These are phyloP conservation scores for Tetracladium maxilliforme DNA, from an alignment of 2,329 filamentous ascomycete species.

Conservation along the genomic window DNA sequence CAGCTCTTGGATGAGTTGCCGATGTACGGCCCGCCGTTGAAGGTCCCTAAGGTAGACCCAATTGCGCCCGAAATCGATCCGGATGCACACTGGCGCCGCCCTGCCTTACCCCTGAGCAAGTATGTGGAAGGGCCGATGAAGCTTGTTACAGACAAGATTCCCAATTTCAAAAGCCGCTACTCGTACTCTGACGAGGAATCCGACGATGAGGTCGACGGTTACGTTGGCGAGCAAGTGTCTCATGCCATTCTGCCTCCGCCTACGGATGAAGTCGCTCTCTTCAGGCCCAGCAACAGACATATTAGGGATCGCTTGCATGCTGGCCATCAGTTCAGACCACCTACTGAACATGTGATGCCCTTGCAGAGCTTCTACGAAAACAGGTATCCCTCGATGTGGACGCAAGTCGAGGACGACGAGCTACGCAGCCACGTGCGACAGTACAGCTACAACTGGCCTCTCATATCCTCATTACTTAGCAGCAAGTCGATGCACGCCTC, in stretches of 20 bases:
- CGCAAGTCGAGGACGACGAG: conserved; percentile 78
- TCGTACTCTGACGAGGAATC: conserved; percentile 63
- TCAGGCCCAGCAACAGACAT: conserved; percentile 76
- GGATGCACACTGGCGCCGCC: conserved; percentile 58
- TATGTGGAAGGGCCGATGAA: conserved; percentile 72
- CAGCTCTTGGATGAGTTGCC: conserved; percentile 70
- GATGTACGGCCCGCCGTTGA: conserved; percentile 54
- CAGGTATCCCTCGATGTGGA: conserved; percentile 81
- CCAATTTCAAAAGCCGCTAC: conserved; percentile 68
- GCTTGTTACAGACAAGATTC: conserved; percentile 48
- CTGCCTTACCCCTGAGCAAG: conserved; percentile 74
- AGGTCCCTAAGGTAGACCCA: conserved; percentile 41
- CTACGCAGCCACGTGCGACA: conserved; percentile 74
- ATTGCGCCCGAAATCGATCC: conserved; percentile 44
- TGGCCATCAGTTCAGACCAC: conserved; percentile 83
- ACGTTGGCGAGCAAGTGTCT: conserved; percentile 7
- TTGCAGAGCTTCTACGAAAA: conserved; percentile 81
- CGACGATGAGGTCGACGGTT: conserved; percentile 29
- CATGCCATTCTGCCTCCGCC: conserved; percentile 42
- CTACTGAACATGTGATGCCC: conserved; percentile 85
- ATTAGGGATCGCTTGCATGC: conserved; percentile 84
- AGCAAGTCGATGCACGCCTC: conserved; percentile 67
- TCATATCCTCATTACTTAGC: conserved; percentile 71
- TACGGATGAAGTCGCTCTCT: conserved; percentile 68
- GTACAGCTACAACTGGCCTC: conserved; percentile 94